phyloP scores from a whole-genome alignment of 2,329 filamentous ascomycete species.

The Ploettnerulaceae sp. region DNA sequence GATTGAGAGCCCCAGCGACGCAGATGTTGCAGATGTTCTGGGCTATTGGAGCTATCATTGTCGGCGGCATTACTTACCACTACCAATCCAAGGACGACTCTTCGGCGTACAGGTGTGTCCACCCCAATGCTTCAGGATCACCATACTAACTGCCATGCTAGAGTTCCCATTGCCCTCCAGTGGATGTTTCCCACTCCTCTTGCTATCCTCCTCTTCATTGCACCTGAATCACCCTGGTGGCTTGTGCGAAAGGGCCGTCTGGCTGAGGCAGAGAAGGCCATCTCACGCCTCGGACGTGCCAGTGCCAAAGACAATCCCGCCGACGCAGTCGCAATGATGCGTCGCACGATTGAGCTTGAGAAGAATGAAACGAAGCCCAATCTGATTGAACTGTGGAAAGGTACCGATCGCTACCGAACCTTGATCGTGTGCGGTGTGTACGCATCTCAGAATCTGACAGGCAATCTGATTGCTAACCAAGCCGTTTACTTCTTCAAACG shows the following conservation, averaged over 20 bases:
- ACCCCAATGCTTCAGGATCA: slow-evolving; percentile 23
- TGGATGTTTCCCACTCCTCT: slow-evolving; percentile 51
- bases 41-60: slow-evolving; percentile 58
- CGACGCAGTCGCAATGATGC: slow-evolving; percentile 54
- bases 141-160: slow-evolving; percentile 36
- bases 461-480: slow-evolving; percentile 57
- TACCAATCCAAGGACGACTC: slow-evolving; percentile 40
- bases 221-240: slow-evolving; percentile 44
- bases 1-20: slow-evolving; percentile 52
- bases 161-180: slow-evolving; percentile 47
- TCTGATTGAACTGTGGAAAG: slow-evolving; percentile 48
- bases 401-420: slow-evolving; percentile 50
- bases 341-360: slow-evolving; percentile 52
- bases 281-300: slow-evolving; percentile 46
- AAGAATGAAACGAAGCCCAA: slow-evolving; percentile 42
- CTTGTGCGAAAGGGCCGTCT: slow-evolving; percentile 42
- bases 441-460: slow-evolving; percentile 54
- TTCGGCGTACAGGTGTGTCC: slow-evolving; percentile 41
- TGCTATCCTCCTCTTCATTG: slow-evolving; percentile 43
- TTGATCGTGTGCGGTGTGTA: slow-evolving; percentile 54
- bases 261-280: slow-evolving; percentile 39
- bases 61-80: slow-evolving; percentile 50
- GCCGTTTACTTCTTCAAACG: slow-evolving; percentile 28
- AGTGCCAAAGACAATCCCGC: slow-evolving; percentile 28
- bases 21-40: slow-evolving; percentile 64